phyloP scores from a whole-genome alignment of 75 land plant species.

The Adiantum capillusveneris region DNA sequence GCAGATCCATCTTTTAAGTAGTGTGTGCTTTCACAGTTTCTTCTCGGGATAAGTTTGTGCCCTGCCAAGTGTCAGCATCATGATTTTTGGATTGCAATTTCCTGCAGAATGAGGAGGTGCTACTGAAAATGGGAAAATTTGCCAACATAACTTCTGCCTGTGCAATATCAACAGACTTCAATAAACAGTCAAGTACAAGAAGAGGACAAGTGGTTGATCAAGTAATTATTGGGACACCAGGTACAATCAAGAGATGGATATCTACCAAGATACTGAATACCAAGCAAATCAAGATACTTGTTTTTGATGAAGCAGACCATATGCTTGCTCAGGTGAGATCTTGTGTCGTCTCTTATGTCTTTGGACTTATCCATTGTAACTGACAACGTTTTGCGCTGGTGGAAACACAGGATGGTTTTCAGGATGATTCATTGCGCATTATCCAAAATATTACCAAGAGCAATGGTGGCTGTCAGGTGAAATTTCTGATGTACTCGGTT shows the following conservation, averaged over 20 bases:
- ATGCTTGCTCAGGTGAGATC: conserved; percentile 82
- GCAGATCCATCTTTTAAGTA: background rate
- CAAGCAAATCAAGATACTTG: conserved; percentile 63
- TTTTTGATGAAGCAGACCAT: conserved; percentile 98
- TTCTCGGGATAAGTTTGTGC: too few species aligned
- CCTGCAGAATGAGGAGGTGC: conserved; percentile 72
- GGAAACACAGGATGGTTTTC: conserved; percentile 91
- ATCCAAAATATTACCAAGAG: conserved; percentile 51
- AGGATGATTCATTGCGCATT: conserved; percentile 76
- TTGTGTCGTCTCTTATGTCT: too few species aligned
- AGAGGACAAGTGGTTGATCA: conserved; percentile 56
- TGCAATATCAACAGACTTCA: conserved; percentile 54
- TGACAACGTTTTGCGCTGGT: too few species aligned
- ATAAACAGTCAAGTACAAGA: conserved; percentile 23
- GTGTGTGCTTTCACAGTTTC: too few species aligned
- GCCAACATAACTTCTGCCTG: conserved; percentile 68
- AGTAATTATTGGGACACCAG: conserved; percentile 92
- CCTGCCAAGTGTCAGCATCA: background rate
- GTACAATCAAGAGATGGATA: conserved; percentile 71
- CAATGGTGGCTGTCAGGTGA: conserved; percentile 61
- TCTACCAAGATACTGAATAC: conserved; percentile 38
- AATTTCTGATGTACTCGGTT: background rate
- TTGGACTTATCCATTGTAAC: background rate
- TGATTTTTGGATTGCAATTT: background rate
- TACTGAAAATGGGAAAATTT: conserved; percentile 68